These are phyloP conservation scores for Parietichytrium sp. DNA, from an alignment of 108 stramenopile genomes.

Conservation along the genomic window DNA sequence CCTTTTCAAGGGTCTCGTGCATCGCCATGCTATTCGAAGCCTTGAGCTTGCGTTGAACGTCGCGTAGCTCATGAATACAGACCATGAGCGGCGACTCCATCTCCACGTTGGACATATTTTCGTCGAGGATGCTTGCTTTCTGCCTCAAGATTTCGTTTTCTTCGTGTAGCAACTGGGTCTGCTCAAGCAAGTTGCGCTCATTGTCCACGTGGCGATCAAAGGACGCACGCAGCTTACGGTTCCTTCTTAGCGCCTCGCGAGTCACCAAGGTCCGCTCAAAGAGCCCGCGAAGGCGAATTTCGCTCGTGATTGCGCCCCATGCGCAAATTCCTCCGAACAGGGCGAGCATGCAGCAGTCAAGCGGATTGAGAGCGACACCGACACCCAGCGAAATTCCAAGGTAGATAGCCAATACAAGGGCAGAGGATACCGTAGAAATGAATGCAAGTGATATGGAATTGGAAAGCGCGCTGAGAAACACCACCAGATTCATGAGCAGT, in stretches of 20 bases:
- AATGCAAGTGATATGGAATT: too few relatives aligned
- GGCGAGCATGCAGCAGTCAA: too few relatives aligned
- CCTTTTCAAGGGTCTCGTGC: not conserved
- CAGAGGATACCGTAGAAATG: too few relatives aligned
- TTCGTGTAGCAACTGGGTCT: not conserved
- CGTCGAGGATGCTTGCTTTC: not conserved
- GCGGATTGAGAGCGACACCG: too few relatives aligned
- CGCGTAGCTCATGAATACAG: not conserved
- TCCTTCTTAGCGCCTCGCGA: slow-evolving; percentile 1
- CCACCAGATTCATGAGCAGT: too few relatives aligned
- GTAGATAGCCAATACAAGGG: too few relatives aligned
- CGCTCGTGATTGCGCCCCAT: too few relatives aligned
- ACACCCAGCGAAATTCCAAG: too few relatives aligned
- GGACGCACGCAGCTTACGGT: slow-evolving; percentile 32
- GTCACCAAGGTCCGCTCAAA: not conserved
- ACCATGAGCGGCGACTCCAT: not conserved
- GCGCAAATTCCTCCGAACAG: too few relatives aligned
- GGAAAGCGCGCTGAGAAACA: too few relatives aligned
- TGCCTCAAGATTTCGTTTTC: not conserved
- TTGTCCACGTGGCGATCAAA: slow-evolving; percentile 34
- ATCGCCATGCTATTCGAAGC: not conserved
- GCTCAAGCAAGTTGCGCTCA: not conserved
- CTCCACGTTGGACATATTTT: not conserved
- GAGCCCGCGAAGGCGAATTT: not conserved
- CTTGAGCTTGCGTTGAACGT: not conserved